phyloP scores from a whole-genome alignment of 1,284 basidiomycete genomes.

The Jaminaea rosea region DNA sequence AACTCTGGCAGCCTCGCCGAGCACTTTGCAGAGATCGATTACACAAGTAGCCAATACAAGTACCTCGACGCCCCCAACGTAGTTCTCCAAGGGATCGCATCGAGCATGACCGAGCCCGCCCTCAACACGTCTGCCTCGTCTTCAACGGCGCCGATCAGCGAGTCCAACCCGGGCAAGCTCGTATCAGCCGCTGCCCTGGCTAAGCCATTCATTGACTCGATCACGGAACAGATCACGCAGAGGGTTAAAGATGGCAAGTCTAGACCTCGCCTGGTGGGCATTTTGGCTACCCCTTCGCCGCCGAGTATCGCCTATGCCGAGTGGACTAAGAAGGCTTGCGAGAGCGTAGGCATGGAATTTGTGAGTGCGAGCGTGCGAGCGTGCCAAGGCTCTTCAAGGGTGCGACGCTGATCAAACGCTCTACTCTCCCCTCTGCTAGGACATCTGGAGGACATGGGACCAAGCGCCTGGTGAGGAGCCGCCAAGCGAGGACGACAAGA shows the following conservation, averaged over 20 bases:
- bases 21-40: slow-evolving; percentile 15
- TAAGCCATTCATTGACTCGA: slow-evolving; percentile 35
- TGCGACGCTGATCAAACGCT: no score
- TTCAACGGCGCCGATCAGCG: slow-evolving; percentile 8
- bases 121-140: slow-evolving; percentile 5
- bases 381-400: no score
- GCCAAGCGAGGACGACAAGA: slow-evolving; percentile 1
- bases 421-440: no score
- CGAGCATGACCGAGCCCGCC: slow-evolving; percentile 25
- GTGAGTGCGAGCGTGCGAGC: no score
- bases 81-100: slow-evolving; percentile 24
- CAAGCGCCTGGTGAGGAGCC: slow-evolving; percentile 20
- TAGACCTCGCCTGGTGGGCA: slow-evolving; percentile 74
- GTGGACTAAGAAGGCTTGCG: slow-evolving; percentile 85
- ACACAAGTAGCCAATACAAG: slow-evolving; percentile 6
- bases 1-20: slow-evolving; percentile 17
- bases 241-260: slow-evolving; percentile 25
- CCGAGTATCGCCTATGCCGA: slow-evolving; percentile 86
- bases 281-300: slow-evolving; percentile 74
- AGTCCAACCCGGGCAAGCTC: slow-evolving; percentile 36
- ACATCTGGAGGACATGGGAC: slow-evolving; percentile 50
- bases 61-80: slow-evolving; percentile 20
- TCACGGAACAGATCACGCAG: slow-evolving; percentile 25
- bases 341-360: slow-evolving; percentile 77
- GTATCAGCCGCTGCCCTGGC: slow-evolving; percentile 37